Base-by-base conservation (phyloP, 2,329 filamentous ascomycete genomes). In the Fusarium sp. region DNA sequence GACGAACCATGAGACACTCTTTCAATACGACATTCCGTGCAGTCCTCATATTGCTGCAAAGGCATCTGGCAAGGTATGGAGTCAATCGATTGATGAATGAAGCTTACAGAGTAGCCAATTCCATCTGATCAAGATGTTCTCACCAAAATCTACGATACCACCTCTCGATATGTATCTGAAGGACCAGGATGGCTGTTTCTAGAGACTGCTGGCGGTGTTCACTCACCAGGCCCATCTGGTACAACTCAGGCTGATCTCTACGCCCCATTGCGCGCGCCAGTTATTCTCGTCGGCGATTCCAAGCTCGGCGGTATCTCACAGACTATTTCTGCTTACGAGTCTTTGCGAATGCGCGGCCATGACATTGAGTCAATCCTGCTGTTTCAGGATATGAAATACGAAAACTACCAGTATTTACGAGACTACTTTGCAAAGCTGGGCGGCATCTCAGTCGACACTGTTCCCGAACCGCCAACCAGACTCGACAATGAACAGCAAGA, bases 171-270 rank as follows among this genome's bases (percentile, higher is more conserved):
- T 61, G 83, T 87, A 3, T 78, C 80, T 12, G 74, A 81, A n/a
- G 84, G 84, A 60, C 84, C 87, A 7, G 88, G 88, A n/a, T 89
- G 91, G 81, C 83, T 93, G 3, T 86, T 97, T 51, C 85, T 96
- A 50, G 94, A 97, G 79, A 96, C 94, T 4, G 93, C 94, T 3
- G 94, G 93, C 2, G 94, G 94, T 2, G 92, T 95, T 0, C 90
- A 95, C 69, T 95, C 93, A 0, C 94, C 94, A 0, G 89, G 89
- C 0, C 94, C 93, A 2, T 93, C 92, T 39, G 93, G 93, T 15
- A 92, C 87, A 4, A 90, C 92, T 0, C 94, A 97, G 78, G 93
- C 91, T 5, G 93, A 97, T 77, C 82, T 95, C 3, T 96, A 95
- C 78, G 85, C 91, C 26, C 90, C 93, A 1, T 82, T 97, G 3